phyloP scores from a whole-genome alignment of 78 protist genomes.

The Dictyostelium brefeldianum region DNA sequence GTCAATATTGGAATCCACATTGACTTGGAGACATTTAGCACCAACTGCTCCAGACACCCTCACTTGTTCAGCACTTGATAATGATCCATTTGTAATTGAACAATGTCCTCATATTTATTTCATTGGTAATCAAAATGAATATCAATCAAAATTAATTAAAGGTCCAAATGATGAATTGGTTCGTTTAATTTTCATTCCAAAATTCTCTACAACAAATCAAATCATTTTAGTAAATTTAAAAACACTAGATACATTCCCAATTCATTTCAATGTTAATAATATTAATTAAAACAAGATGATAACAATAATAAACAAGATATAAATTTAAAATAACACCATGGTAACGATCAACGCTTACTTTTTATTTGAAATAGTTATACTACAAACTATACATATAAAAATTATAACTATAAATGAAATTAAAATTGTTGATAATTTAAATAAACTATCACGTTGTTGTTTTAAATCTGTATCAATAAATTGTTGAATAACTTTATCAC shows the following conservation, averaged over 20 bases:
- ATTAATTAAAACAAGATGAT: neutral
- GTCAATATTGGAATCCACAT: slow-evolving; percentile 23
- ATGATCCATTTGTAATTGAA: slow-evolving; percentile 79
- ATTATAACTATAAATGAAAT: no score
- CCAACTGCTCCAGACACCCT: slow-evolving; percentile 82
- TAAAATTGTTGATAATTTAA: neutral
- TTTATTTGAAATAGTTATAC: no score
- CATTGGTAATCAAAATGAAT: slow-evolving; percentile 53
- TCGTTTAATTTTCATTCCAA: slow-evolving; percentile 54
- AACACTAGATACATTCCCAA: slow-evolving; percentile 55
- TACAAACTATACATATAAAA: no score
- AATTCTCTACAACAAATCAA: slow-evolving; percentile 44
- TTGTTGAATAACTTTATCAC: slow-evolving; percentile 54
- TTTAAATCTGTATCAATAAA: slow-evolving; percentile 58
- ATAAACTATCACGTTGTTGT: slow-evolving; percentile 27
- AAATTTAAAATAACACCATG: no score
- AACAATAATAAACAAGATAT: neutral
- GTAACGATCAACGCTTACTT: no score
- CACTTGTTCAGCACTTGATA: slow-evolving; percentile 59
- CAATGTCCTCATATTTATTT: slow-evolving; percentile 79
- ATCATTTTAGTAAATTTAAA: slow-evolving; percentile 55
- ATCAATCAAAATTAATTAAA: slow-evolving; percentile 28
- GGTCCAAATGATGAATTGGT: slow-evolving; percentile 56
- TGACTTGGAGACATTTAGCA: slow-evolving; percentile 79
- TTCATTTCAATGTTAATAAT: slow-evolving; percentile 9